Evolutionary conservation across 108 stramenopile genomes (phyloP).

Genomic region (Skeletonema potamos): DNA sequence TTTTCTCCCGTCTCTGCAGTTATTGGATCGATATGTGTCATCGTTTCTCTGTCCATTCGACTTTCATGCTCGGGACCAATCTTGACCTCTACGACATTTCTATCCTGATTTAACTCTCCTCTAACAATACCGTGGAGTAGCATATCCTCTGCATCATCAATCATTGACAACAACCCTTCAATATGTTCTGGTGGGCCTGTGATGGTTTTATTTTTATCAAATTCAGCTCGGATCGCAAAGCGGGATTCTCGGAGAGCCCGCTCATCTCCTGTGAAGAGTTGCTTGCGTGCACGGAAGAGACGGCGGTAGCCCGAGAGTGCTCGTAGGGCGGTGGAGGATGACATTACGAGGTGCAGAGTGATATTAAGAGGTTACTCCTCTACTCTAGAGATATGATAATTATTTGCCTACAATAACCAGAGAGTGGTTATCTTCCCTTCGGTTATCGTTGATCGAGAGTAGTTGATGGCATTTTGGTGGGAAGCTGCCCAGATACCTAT

Average conservation of each 20-base stretch:
- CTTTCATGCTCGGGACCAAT: slow-evolving; percentile 66
- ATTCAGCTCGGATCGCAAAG: slow-evolving; percentile 71
- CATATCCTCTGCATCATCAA: slow-evolving; percentile 89
- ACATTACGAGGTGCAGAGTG: neutral
- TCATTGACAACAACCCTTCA: slow-evolving; percentile 68
- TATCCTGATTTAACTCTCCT: slow-evolving; percentile 73
- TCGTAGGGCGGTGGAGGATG: slow-evolving; percentile 37
- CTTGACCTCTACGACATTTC: slow-evolving; percentile 64
- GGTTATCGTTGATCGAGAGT: no score
- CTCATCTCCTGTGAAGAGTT: slow-evolving; percentile 70
- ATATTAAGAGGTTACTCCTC: no score
- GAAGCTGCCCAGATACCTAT: no score
- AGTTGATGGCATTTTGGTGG: no score
- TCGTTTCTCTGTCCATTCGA: slow-evolving; percentile 49
- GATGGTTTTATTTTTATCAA: slow-evolving; percentile 55
- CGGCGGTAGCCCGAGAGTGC: slow-evolving; percentile 76
- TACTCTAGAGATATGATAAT: no score
- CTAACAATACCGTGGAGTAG: slow-evolving; percentile 73
- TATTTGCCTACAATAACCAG: no score
- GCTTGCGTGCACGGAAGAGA: slow-evolving; percentile 71
- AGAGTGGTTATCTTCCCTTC: no score
- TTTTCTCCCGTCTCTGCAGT: slow-evolving; percentile 56
- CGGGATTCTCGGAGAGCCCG: slow-evolving; percentile 69
- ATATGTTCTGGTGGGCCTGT: slow-evolving; percentile 59
- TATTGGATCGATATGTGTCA: slow-evolving; percentile 77